Percentiles rank a stretch among this genome's conserved stretches.
phyloP scores from a whole-genome alignment of 2,329 filamentous ascomycete species.

The Diaporthe vaccinii region DNA sequence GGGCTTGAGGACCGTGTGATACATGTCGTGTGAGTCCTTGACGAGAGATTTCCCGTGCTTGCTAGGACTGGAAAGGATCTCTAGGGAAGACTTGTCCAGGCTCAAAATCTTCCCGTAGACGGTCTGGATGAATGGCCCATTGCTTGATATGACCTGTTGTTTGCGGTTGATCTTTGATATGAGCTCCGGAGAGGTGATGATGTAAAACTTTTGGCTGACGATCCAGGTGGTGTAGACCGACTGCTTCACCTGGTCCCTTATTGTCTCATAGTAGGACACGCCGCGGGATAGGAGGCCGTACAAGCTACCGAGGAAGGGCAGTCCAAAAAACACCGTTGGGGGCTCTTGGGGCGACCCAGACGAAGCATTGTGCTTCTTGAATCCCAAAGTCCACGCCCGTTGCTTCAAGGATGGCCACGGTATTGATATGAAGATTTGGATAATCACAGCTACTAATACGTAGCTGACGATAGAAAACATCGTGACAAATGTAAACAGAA shows the following conservation, averaged over 20 bases:
- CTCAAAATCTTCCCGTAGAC: not conserved
- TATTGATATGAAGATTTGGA: not conserved
- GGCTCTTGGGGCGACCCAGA: not conserved
- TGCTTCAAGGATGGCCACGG: not conserved
- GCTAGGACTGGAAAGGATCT: not conserved
- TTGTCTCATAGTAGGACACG: not conserved
- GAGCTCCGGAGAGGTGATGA: not conserved
- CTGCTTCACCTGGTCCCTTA: not conserved
- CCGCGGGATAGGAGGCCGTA: not conserved
- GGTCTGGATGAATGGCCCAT: not conserved
- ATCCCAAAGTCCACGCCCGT: not conserved
- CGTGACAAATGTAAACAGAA: not conserved
- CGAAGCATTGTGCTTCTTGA: not conserved
- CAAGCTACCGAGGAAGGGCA: not conserved
- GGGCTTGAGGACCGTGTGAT: not conserved
- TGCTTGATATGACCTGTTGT: not conserved
- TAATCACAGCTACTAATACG: not conserved
- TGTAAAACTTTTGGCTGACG: not conserved
- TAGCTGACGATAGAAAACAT: not conserved
- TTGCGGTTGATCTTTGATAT: not conserved
- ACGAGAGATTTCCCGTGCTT: not conserved
- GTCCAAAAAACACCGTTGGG: not conserved
- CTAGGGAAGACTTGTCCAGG: not conserved
- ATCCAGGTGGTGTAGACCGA: not conserved
- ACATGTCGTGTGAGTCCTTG: not conserved